Base-by-base conservation (phyloP, 2,329 filamentous ascomycete species). In the Fusarium liriodendri region DNA sequence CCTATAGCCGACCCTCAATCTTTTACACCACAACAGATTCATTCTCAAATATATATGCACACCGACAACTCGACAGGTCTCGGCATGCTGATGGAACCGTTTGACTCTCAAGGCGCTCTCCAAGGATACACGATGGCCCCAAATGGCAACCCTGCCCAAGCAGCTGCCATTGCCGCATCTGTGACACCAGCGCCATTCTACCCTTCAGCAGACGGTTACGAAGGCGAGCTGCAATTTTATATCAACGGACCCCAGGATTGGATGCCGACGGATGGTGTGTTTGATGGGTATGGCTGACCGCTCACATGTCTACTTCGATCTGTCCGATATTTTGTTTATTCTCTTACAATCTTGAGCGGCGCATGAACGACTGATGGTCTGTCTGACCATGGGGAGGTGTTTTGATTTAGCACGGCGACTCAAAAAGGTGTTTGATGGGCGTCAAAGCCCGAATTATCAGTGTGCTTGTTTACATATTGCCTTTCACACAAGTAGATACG, bases 121-220 rank as follows among this genome's bases (percentile, higher is more conserved):
- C 70, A 73, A 35, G 33, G 62, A 22, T 79, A 78, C 64, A 37
- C 64, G 18, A 50, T 73, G 20, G n/a, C 45, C 45, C 45, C 74
- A 7, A 71, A 70, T 32, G 59, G 58, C 27, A 64, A 66, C 38
- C 29, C 74, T 37, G 42, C 58, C 25, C 61, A 72, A 10, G 25
- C 52, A 38, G 45, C 37, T 37, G 35, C 58, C n/a, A 71, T 71
- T 14, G 22, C 72, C 40, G 64, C 63, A 35, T 35, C 52, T 18
- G 47, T 60, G 4, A 40, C 65, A 22, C 54, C 63, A 7, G 72
- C 40, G 5, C 42, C 69, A 11, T 67, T 73, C 22, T 71, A 77
- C 3, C 80, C 82, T n/a, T 76, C 79, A 9, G 83, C 83, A 50
- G 86, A 88, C 64, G 86, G 86, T 2, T 88, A 84, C 67, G 84